These are phyloP conservation scores for Chaetomium strumarium DNA, from an alignment of 2,329 filamentous ascomycete genomes.

Conservation along the genomic window DNA sequence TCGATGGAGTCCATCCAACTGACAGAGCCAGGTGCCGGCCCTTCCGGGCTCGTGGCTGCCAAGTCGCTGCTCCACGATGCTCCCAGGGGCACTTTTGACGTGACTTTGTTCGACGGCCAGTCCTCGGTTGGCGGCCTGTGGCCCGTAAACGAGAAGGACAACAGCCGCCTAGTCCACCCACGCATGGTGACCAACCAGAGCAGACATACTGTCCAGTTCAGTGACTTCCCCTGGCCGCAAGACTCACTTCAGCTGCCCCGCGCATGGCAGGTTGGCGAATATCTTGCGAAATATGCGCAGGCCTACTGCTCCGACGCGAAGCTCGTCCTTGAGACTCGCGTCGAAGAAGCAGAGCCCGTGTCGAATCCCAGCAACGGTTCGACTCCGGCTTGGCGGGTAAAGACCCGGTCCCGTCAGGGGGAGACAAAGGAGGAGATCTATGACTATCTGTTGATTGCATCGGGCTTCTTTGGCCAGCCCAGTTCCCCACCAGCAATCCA, in stretches of 20 bases:
- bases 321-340: conserved; percentile 44
- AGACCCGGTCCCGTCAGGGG: conserved; percentile 22
- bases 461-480: conserved; percentile 68
- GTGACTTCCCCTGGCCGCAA: conserved; percentile 65
- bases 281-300: conserved; percentile 59
- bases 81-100: conserved; percentile 50
- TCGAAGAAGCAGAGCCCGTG: conserved; percentile 36
- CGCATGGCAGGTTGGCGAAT: conserved; percentile 70
- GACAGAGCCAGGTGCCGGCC: conserved; percentile 54
- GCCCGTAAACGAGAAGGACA: conserved; percentile 50
- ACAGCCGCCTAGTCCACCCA: conserved; percentile 52
- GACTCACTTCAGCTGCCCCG: conserved; percentile 60
- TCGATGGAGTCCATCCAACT: not conserved
- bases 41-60: conserved; percentile 62
- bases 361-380: conserved; percentile 20
- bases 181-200: conserved; percentile 71
- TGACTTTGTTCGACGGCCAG: conserved; percentile 65
- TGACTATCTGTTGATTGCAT: conserved; percentile 66
- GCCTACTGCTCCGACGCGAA: conserved; percentile 45
- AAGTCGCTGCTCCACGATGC: conserved; percentile 65
- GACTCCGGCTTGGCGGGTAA: conserved; percentile 25
- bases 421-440: conserved; percentile 47
- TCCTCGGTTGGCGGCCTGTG: conserved; percentile 70
- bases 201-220: conserved; percentile 66
- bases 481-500: conserved; percentile 43